Percentiles rank a stretch among this genome's conserved stretches.
phyloP scores from a whole-genome alignment of 495 filamentous ascomycete genomes.

The Halenospora varia region DNA sequence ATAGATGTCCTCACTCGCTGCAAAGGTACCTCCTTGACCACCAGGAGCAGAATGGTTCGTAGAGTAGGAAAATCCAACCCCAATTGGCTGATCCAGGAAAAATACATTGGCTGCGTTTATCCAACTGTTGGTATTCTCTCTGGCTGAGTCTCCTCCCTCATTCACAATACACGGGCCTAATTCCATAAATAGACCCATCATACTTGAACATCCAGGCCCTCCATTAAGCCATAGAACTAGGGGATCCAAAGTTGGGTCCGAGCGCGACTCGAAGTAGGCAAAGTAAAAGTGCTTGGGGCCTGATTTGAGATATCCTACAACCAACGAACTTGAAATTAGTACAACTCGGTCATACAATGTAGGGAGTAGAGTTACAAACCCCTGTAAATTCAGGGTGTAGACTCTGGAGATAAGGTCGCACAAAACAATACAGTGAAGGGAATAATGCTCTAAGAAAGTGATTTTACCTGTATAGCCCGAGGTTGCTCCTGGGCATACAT shows the following conservation, averaged over 20 bases:
- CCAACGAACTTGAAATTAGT: no score
- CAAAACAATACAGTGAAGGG: no score
- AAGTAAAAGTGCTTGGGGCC: conserved; percentile 18
- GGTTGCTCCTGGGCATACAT: conserved; percentile 15
- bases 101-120: conserved; percentile 19
- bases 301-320: conserved; percentile 10
- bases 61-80: conserved; percentile 21
- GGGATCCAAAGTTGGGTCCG: conserved; percentile 4
- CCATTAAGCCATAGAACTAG: conserved; percentile 19
- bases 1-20: conserved; percentile 53
- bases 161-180: conserved; percentile 20
- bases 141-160: conserved; percentile 8
- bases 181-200: conserved; percentile 23
- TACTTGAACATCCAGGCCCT: conserved; percentile 22
- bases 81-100: conserved; percentile 23
- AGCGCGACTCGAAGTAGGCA: conserved; percentile 12
- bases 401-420: no score
- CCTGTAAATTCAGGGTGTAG: no score
- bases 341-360: no score
- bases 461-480: conserved; percentile 16
- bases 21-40: conserved; percentile 12
- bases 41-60: not conserved
- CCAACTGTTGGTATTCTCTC: conserved; percentile 23
- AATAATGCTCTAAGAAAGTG: no score
- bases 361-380: no score